Evolutionary conservation across 208 protist species (phyloP).

Genomic region (Wallacemonas sp.): DNA sequence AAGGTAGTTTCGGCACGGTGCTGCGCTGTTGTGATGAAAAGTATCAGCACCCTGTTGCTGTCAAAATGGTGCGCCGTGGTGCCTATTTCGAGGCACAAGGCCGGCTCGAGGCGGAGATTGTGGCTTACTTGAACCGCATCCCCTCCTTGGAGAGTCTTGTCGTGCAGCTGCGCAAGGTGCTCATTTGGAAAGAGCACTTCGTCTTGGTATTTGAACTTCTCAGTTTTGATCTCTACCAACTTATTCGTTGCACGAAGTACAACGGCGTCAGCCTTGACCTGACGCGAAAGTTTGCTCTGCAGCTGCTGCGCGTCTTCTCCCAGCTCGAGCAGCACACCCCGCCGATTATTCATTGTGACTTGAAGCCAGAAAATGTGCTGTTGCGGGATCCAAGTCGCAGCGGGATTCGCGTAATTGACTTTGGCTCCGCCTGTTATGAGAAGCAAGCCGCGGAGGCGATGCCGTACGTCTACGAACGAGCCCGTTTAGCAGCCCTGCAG

Average conservation of each 20-base stretch:
- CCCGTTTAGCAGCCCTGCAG: neutral
- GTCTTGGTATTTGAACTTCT: conserved; percentile 98
- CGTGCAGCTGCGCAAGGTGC: conserved; percentile 76
- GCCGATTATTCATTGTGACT: conserved; percentile 97
- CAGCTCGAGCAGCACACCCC: conserved; percentile 89
- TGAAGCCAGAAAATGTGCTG: conserved; percentile 97
- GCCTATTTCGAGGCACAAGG: conserved; percentile 77
- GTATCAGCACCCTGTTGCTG: conserved; percentile 70
- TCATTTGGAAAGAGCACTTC: conserved; percentile 91
- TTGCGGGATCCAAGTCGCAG: conserved; percentile 85
- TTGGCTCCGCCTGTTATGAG: conserved; percentile 96
- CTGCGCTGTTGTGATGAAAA: conserved; percentile 77
- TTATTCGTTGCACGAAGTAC: conserved; percentile 90
- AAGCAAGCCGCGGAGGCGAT: conserved; percentile 6
- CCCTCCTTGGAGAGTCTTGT: conserved; percentile 61
- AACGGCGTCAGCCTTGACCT: conserved; percentile 89
- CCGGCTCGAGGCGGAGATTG: conserved; percentile 78
- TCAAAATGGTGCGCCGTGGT: conserved; percentile 88
- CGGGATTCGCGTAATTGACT: conserved; percentile 97
- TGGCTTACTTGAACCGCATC: conserved; percentile 68
- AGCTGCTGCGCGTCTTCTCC: conserved; percentile 92
- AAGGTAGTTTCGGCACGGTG: conserved; percentile 90
- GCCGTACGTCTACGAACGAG: neutral
- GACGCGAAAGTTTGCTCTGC: conserved; percentile 94
- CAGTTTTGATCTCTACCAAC: conserved; percentile 96